A percentile compares a stretch with the other conserved stretches of the same genome.
These are phyloP conservation scores for Adenanthera pavonina DNA, from an alignment of 306 rosid genomes.

Conservation along the genomic window DNA sequence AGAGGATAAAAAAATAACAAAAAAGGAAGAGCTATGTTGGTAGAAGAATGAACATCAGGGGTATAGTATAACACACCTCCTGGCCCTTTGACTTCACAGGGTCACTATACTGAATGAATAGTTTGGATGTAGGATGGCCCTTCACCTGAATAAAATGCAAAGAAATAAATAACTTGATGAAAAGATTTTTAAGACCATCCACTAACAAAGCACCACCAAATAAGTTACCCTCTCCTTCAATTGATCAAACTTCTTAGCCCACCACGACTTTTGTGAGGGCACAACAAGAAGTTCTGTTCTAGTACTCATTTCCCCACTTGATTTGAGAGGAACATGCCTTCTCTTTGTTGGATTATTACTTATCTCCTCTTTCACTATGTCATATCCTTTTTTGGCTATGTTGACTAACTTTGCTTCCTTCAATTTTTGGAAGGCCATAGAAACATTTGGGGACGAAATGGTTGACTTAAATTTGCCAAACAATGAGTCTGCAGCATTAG, in stretches of 20 bases:
- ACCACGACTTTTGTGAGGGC: conserved; percentile 72
- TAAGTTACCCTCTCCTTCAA: conserved; percentile 71
- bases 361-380: conserved; percentile 80
- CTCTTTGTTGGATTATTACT: conserved; percentile 65
- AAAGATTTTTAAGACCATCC: conserved; percentile 17
- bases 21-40: background rate
- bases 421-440: conserved; percentile 66
- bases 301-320: conserved; percentile 68
- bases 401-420: conserved; percentile 71
- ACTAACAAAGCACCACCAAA: background rate
- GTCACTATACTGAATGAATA: conserved; percentile 54
- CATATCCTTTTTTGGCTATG: conserved; percentile 82
- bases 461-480: conserved; percentile 77
- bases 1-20: background rate
- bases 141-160: conserved; percentile 55
- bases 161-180: conserved; percentile 19
- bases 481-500: conserved; percentile 60
- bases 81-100: conserved; percentile 81
- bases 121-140: conserved; percentile 67
- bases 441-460: conserved; percentile 64
- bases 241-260: conserved; percentile 82
- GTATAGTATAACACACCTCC: conserved; percentile 66
- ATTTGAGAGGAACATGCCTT: conserved; percentile 56
- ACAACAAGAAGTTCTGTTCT: conserved; percentile 69
- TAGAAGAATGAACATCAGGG: conserved; percentile 29